Evolutionary conservation across 257 asterid species (phyloP), one percentile per base, ranked within the genome.

Genomic region (Nicotiana otophora): DNA sequence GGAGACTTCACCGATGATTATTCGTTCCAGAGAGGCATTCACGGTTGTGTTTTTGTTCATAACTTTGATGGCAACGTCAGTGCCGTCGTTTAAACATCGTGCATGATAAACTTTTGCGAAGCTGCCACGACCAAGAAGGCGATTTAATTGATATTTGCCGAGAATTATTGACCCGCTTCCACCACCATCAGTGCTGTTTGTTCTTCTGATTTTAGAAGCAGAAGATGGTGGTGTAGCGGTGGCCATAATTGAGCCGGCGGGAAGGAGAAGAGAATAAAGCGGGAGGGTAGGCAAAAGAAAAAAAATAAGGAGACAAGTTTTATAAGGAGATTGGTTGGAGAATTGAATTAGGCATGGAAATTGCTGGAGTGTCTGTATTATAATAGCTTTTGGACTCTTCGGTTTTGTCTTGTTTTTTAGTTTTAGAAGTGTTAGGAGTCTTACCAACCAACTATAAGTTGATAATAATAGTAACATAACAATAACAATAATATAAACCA

Each of bases 41-140:
- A 83, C 67, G 46, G 48, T 31, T 7, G 90, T 83, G 60, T 89
- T 86, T 84, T 95, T 93, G 85, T 93, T 97, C 55, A 95, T 91
- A 7, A 91, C 87, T 77, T 95, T 95, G 65, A 95, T 77, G 46
- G 98, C 98, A 0, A 95, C 97, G 2, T 83, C 83, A 6, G 80
- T 28, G 14, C 69, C 53, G 67, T 83, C 89, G 5, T 77, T 84
- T 12, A 89, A 51, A 14, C 74, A 46, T 4, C 86, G 88, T 61
- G 87, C 98, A 16, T 87, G 91, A 85, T 93, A 93, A 0, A 95
- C 98, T 48, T 95, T 95, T 0, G 97, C 98, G 81, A 95, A 95
- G 89, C 95, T 95, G 51, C 98, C 98, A 20, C 98, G 96, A 86
- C 98, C 98, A 51, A 95, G 88, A 26, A 92, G 91, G 83, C 84